Evolutionary conservation across 2,329 filamentous ascomycete species (phyloP).

Genomic region (Penicillium fuscoglaucum): DNA sequence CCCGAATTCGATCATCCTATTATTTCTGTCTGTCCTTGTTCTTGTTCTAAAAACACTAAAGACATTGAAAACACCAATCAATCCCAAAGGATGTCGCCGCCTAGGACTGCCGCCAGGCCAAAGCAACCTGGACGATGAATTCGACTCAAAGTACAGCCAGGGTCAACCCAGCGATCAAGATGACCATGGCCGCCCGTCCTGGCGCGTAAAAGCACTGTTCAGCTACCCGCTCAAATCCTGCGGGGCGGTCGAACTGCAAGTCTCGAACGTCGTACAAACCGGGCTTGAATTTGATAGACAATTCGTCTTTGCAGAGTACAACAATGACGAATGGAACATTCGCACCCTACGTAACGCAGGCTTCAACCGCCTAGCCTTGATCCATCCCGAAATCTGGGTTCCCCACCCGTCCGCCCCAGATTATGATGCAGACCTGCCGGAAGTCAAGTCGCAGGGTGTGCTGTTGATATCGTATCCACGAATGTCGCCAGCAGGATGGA

Average conservation of each 20-base stretch:
- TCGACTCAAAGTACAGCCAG: slow-evolving; percentile 51
- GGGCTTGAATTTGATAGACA: slow-evolving; percentile 79
- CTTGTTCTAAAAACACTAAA: slow-evolving; percentile 4
- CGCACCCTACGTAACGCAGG: slow-evolving; percentile 47
- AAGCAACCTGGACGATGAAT: slow-evolving; percentile 60
- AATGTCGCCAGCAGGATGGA: slow-evolving; percentile 11
- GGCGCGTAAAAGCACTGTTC: slow-evolving; percentile 67
- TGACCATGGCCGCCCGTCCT: slow-evolving; percentile 41
- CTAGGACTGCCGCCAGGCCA: slow-evolving; percentile 48
- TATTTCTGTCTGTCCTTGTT: slow-evolving; percentile 9
- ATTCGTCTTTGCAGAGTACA: slow-evolving; percentile 74
- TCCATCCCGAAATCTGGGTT: slow-evolving; percentile 64
- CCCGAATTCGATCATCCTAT: slow-evolving; percentile 2
- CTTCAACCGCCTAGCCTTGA: slow-evolving; percentile 65
- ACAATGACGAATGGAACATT: slow-evolving; percentile 41
- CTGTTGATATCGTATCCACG: slow-evolving; percentile 53
- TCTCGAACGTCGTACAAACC: slow-evolving; percentile 63
- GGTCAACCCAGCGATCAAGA: slow-evolving; percentile 32
- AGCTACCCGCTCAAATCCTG: slow-evolving; percentile 86
- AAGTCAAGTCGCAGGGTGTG: slow-evolving; percentile 54
- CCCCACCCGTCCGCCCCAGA: slow-evolving; percentile 49
- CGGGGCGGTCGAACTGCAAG: slow-evolving; percentile 69
- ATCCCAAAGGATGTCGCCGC: slow-evolving; percentile 53
- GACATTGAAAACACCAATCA: slow-evolving; percentile 4
- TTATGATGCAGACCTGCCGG: slow-evolving; percentile 48